A percentile compares a stretch with the other conserved stretches of the same genome.
Evolutionary conservation across 805 yeast genomes (phyloP).

Genomic region (Candida mattraensis): DNA sequence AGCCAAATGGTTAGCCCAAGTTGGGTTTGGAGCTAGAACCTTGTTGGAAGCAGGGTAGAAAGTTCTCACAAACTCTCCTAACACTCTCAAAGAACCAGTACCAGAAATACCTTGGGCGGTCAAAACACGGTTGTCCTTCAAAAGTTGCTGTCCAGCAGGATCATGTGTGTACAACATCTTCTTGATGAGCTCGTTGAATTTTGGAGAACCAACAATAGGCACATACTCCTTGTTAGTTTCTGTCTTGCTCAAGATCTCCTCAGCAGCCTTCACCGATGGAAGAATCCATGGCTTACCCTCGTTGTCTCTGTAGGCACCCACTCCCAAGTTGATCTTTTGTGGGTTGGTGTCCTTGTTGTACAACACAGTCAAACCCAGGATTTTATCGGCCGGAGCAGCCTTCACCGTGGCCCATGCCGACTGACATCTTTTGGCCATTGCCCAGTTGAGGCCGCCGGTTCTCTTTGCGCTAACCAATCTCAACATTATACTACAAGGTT

Average conservation of each 20-base stretch:
- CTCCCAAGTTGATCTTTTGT: constrained; percentile 62
- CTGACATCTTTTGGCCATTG: constrained; percentile 22
- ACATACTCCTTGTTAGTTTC: constrained; percentile 79
- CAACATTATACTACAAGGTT: constrained; percentile 19
- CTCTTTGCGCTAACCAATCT: constrained; percentile 17
- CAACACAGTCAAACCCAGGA: constrained; percentile 74
- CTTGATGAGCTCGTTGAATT: constrained; percentile 65
- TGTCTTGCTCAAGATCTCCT: constrained; percentile 43
- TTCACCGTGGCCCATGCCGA: constrained; percentile 32
- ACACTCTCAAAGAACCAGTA: constrained; percentile 88
- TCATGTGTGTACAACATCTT: constrained; percentile 72
- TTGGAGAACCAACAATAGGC: constrained; percentile 77
- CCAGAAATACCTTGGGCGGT: constrained; percentile 91
- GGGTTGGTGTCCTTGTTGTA: constrained; percentile 65
- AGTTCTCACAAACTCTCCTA: constrained; percentile 70
- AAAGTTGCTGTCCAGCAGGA: constrained; percentile 51
- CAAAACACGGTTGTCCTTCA: constrained; percentile 64
- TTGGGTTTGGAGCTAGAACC: constrained; percentile 79
- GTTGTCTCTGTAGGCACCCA: constrained; percentile 93
- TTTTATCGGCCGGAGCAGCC: constrained; percentile 81
- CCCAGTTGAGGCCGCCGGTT: constrained; percentile 8
- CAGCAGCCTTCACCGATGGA: constrained; percentile 72
- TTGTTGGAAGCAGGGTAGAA: constrained; percentile 52
- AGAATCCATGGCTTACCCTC: constrained; percentile 86
- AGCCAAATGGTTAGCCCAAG: constrained; percentile 93